These are phyloP conservation scores for Tolypocladium inflatum DNA, from an alignment of 2,329 filamentous ascomycete species.

Conservation along the genomic window DNA sequence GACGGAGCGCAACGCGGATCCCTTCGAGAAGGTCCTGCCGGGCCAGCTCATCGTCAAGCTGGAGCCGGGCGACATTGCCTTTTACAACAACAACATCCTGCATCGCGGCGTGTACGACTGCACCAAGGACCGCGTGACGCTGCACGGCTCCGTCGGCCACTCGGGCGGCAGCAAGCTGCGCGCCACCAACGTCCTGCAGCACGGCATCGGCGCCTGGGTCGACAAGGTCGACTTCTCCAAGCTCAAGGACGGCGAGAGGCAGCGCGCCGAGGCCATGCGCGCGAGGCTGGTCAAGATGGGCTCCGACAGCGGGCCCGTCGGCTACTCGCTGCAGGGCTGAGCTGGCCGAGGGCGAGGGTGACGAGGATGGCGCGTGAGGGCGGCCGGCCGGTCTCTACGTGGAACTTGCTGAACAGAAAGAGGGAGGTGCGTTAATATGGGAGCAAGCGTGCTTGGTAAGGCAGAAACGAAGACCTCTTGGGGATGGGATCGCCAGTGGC, in stretches of 20 bases:
- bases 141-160: conserved; percentile 65
- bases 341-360: neutral
- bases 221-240: conserved; percentile 44
- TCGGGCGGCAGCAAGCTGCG: conserved; percentile 41
- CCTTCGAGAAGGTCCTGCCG: conserved; percentile 52
- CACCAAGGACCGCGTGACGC: conserved; percentile 52
- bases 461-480: neutral
- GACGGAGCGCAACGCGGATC: conserved; percentile 55
- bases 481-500: neutral
- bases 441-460: neutral
- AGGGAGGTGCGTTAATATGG: neutral
- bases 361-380: neutral
- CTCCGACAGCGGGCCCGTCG: conserved; percentile 48
- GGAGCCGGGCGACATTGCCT: conserved; percentile 67
- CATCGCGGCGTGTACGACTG: conserved; percentile 59
- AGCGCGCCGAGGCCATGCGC: conserved; percentile 54
- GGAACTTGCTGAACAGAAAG: neutral
- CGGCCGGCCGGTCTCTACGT: neutral
- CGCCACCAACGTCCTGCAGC: conserved; percentile 66
- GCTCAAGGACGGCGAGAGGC: conserved; percentile 31
- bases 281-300: conserved; percentile 53
- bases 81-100: conserved; percentile 86
- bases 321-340: conserved; percentile 51
- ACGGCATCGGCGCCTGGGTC: conserved; percentile 62
- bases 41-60: conserved; percentile 58